These are phyloP conservation scores for Penicillium tannophilum DNA, from an alignment of 495 filamentous ascomycete species.

Conservation along the genomic window DNA sequence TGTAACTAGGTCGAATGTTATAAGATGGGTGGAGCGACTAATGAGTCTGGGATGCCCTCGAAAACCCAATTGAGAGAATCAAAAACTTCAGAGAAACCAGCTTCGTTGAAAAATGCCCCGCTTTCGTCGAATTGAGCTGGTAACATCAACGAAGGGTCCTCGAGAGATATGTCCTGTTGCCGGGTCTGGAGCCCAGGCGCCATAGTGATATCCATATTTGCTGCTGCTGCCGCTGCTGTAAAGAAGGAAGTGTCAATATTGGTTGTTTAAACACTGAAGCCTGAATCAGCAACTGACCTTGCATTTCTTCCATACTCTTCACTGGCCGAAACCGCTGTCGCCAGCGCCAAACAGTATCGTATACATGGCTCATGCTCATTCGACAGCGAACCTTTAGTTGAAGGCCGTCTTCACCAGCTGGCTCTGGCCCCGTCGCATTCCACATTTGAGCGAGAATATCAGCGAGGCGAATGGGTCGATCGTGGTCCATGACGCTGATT, in stretches of 20 bases:
- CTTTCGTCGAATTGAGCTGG: conserved; percentile 44
- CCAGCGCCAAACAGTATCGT: conserved; percentile 54
- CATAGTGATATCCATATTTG: conserved; percentile 34
- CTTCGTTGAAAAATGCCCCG: conserved; percentile 46
- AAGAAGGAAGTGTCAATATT: conserved; percentile 10
- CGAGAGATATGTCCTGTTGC: conserved; percentile 37
- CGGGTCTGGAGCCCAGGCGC: conserved; percentile 29
- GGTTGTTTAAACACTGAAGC: background rate
- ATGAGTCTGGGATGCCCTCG: conserved; percentile 48
- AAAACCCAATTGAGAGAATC: conserved; percentile 54
- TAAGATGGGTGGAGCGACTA: conserved; percentile 44
- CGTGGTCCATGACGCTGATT: conserved; percentile 82
- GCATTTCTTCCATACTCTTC: conserved; percentile 44
- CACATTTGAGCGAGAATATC: conserved; percentile 54
- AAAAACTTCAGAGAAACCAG: conserved; percentile 51
- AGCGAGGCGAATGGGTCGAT: conserved; percentile 65
- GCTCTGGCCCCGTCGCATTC: conserved; percentile 43
- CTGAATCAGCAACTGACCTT: conserved; percentile 30
- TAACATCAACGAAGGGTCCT: conserved; percentile 40
- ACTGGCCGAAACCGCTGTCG: conserved; percentile 47
- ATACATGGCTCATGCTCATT: conserved; percentile 56
- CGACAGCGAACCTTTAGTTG: conserved; percentile 50
- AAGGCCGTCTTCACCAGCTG: conserved; percentile 39
- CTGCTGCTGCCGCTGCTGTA: conserved; percentile 27
- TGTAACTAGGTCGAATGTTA: conserved; percentile 18